Evolutionary conservation across 169 alveolate genomes (phyloP).

Genomic region (Plasmodium sp.): DNA sequence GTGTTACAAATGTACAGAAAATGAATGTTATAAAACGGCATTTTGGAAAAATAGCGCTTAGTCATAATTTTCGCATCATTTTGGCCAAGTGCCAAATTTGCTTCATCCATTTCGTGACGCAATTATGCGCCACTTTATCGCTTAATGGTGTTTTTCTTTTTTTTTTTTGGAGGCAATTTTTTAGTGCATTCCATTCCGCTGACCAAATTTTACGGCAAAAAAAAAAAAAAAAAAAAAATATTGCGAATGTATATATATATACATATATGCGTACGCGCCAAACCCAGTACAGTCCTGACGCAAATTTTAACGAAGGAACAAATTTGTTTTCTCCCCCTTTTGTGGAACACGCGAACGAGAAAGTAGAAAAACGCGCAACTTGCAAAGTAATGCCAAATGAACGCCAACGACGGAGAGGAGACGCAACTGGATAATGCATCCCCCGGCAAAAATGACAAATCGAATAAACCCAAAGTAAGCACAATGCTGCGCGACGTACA

Average conservation of each 20-base stretch:
- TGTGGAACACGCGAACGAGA: background rate
- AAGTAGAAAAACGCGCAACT: background rate
- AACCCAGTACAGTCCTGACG: background rate
- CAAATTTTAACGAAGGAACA: background rate
- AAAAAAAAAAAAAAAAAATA: background rate
- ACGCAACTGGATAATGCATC: background rate
- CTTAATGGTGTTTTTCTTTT: background rate
- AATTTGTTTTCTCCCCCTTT: background rate
- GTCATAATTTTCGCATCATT: background rate
- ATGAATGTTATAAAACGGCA: background rate
- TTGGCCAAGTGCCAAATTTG: background rate
- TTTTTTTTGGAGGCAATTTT: background rate
- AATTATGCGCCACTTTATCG: background rate
- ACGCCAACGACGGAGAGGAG: conserved; percentile 1
- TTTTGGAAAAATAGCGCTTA: background rate
- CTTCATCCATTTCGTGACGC: background rate
- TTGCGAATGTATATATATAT: background rate
- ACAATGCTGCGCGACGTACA: background rate
- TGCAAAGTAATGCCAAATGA: background rate
- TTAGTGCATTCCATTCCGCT: background rate
- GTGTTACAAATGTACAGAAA: background rate
- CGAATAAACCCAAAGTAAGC: background rate
- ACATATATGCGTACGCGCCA: background rate
- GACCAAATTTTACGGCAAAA: background rate
- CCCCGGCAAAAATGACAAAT: background rate